Evolutionary conservation across 1,284 basidiomycete species (phyloP), one percentile per base, ranked within the genome.

Genomic region (Wolfiporia cocos): DNA sequence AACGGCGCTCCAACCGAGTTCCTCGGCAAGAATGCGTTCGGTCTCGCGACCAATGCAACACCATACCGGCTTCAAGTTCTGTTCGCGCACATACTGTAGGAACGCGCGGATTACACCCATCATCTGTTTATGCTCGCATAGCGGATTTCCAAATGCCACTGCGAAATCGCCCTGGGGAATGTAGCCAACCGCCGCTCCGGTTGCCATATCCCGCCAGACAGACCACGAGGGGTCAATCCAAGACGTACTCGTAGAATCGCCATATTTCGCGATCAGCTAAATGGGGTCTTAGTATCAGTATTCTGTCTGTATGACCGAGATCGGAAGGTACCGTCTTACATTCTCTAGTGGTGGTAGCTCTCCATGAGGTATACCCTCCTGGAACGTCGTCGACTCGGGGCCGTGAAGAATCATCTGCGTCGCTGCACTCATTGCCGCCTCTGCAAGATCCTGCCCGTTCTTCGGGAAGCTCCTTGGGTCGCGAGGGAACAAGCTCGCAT

Each of bases 401-500:
- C 63, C 63, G 38, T 58, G 53, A 24, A 64, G 34, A 24, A 65
- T 54, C 40, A 54, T 50, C 17, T 52, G 46, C 43, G 53, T 54
- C 5, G 63, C 60, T 2, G 56, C 52, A 12, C 44, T 40, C 47
- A 56, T 47, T 10, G 51, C 45, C 11, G 58, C 57, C 44, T 61
- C 57, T 2, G 46, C 47, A 2, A 55, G 54, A 34, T 62, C 59
- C 34, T 55, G 48, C 2, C 56, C 59, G 28, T 47, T 53, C 42
- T 44, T 54, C 23, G 49, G 32, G 50, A 78, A 66, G 43, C 73
- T 63, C 55, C 69, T 71, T 15, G 76, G 77, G 61, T 80, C 77
- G 29, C 76, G 69, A 21, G 81, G 81, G 74, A 84, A 81, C 54
- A 84, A 63, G 40, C 68, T 73, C 2, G 80, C 78, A 53, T 78